Percentiles rank a stretch among this genome's conserved stretches.
These are phyloP conservation scores for Yarrowia galli DNA, from an alignment of 1,139 yeast species.

Conservation along the genomic window DNA sequence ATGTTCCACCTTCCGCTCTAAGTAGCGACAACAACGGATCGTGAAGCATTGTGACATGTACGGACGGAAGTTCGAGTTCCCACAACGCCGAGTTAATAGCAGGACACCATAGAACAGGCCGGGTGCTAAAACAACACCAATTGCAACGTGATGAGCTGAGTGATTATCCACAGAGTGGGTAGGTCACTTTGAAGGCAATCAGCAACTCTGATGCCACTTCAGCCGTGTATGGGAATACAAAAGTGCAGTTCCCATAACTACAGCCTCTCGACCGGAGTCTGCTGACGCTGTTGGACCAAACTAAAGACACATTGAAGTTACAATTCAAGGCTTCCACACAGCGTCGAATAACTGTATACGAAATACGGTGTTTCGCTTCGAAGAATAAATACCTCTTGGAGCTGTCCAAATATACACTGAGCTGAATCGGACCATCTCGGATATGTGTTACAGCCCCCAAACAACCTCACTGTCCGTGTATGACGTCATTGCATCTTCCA, in stretches of 20 bases:
- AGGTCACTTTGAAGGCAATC: slow-evolving; percentile 18
- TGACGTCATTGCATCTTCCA: neutral
- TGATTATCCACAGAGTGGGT: neutral
- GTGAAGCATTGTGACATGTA: no score
- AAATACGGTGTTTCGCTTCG: neutral
- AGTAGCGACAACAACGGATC: neutral
- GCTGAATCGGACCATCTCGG: neutral
- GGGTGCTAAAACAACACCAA: neutral
- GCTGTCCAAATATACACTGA: no score
- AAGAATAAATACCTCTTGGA: neutral
- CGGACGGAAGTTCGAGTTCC: neutral
- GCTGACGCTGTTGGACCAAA: neutral
- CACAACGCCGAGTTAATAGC: slow-evolving; percentile 3
- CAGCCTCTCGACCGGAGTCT: slow-evolving; percentile 9
- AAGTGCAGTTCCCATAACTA: slow-evolving; percentile 16
- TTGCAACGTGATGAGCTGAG: neutral
- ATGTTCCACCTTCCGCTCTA: neutral
- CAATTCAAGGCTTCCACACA: slow-evolving; percentile 15
- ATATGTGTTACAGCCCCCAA: neutral
- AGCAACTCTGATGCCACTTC: neutral
- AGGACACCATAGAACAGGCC: neutral
- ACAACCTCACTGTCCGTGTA: neutral
- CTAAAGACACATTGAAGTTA: neutral
- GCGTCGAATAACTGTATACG: slow-evolving; percentile 6
- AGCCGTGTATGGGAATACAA: neutral